These are phyloP conservation scores for Penicillium frequentans DNA, from an alignment of 2,329 filamentous ascomycete species.

Conservation along the genomic window DNA sequence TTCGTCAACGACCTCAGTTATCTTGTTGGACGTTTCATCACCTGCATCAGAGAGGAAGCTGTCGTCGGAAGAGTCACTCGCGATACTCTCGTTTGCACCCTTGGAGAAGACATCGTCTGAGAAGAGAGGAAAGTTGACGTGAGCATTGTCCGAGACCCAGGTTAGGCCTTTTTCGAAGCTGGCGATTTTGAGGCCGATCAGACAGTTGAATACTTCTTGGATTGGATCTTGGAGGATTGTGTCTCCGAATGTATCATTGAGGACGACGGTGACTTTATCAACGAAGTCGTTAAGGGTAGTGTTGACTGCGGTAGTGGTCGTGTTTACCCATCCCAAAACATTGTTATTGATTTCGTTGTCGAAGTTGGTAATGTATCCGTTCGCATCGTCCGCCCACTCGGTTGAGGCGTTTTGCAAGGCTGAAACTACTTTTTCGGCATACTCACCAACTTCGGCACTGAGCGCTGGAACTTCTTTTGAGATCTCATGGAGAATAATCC, in stretches of 20 bases:
- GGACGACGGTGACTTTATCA: conserved; percentile 69
- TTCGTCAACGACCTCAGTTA: conserved; percentile 71
- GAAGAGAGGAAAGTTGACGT: conserved; percentile 77
- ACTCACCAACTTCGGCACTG: conserved; percentile 71
- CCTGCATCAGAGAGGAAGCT: conserved; percentile 78
- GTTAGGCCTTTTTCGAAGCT: conserved; percentile 84
- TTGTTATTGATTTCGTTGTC: conserved; percentile 76
- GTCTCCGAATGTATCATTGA: conserved; percentile 77
- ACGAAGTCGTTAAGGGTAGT: conserved; percentile 81
- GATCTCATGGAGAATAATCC: conserved; percentile 70
- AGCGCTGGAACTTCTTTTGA: conserved; percentile 75
- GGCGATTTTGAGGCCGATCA: conserved; percentile 85
- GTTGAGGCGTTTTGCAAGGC: conserved; percentile 71
- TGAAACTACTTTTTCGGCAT: conserved; percentile 74
- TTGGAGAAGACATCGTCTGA: conserved; percentile 79
- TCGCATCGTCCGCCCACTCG: conserved; percentile 75
- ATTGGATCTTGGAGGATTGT: conserved; percentile 79
- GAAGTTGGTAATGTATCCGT: conserved; percentile 66
- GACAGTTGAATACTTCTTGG: conserved; percentile 75
- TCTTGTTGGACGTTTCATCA: conserved; percentile 73
- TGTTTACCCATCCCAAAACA: conserved; percentile 83
- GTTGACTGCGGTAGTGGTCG: conserved; percentile 79
- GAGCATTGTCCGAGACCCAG: conserved; percentile 86
- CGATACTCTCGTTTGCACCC: conserved; percentile 64
- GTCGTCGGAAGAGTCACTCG: conserved; percentile 52